Conservation (phyloP, 352 stramenopile species). For the Peronospora farinosa region DNA sequence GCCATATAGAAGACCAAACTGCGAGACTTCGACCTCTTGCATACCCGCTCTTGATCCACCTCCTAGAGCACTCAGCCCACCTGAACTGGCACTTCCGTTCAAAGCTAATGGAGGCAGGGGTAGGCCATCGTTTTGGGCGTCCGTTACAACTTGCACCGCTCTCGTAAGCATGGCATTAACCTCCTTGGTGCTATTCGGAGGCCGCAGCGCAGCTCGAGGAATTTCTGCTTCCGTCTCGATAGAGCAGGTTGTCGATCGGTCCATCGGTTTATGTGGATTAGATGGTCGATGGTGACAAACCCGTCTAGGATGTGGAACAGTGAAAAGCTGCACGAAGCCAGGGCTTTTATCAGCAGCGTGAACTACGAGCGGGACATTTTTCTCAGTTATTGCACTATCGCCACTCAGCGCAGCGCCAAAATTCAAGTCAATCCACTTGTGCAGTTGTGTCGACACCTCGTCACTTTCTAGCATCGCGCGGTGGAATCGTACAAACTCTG, state of each 20-base stretch:
- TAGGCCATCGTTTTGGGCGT: constrained; percentile 22
- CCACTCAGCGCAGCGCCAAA: constrained; percentile 87
- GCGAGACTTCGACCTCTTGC: constrained; percentile 26
- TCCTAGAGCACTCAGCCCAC: constrained; percentile 10
- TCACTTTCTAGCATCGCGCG: constrained; percentile 89
- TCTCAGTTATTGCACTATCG: constrained; percentile 72
- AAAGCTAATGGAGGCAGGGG: constrained; percentile 7
- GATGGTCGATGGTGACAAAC: constrained; percentile 5
- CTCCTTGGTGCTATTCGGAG: constrained; percentile 23
- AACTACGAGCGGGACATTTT: constrained; percentile 86
- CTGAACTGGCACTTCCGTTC: constrained; percentile 5
- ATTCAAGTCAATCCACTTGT: constrained; percentile 95
- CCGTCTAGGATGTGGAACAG: constrained; percentile 30
- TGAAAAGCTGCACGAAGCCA: constrained; percentile 75
- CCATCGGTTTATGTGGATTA: constrained; percentile 1
- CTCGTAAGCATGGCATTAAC: constrained; percentile 33
- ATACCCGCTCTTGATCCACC: constrained; percentile 9
- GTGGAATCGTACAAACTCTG: constrained; percentile 87
- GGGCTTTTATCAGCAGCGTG: constrained; percentile 47
- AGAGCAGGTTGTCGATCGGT: constrained; percentile 1
- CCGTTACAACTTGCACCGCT: constrained; percentile 32
- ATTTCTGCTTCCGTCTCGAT: constrained; percentile 4
- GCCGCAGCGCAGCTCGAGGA: constrained; percentile 5
- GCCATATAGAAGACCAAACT: constrained; percentile 22
- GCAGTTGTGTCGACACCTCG: constrained; percentile 77